Base-by-base conservation (phyloP, 306 rosid species). In the Quercus mongolica region DNA sequence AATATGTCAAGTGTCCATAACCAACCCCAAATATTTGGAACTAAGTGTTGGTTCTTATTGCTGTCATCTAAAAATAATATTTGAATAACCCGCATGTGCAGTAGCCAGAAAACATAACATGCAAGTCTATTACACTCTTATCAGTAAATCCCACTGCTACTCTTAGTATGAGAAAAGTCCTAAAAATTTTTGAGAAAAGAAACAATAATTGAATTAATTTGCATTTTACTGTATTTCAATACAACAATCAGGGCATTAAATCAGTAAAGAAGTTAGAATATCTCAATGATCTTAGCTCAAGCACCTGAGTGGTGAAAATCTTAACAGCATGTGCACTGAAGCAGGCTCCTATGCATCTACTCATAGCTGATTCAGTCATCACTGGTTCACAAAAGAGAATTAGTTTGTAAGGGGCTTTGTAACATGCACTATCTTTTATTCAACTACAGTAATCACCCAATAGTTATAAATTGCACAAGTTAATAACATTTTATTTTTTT, bases 331-430 rank as follows among this genome's bases (percentile, higher is more conserved):
- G 87, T 46, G 94, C 97, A 82, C 87, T 75, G 82, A 90, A 54
- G 92, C 98, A 95, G 81, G 85, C 85, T 70, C 79, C 90, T 73
- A 90, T 74, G 61, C 97, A 95, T 72, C 86, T 92, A 78, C 87
- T 82, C 91, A 88, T 87, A 41, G 86, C 74, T 72, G 89, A 86
- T 79, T 76, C 91, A 0, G 97, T 90, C 81, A 90, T 88, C 81
- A 90, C 98, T 90, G 88, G 46, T 75, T 78, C 72, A 82, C 74
- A 82, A 80, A 81, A 55, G 73, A 49, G 20, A 6, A 63, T 11
- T 38, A 20, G 28, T 38, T 80, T 38, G 62, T 81, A 74, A 76
- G 69, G 73, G 59, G n/a, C 46, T 10, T 67, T 74, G 41, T 23
- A 59, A 35, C 8, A 80, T 13, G 55, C 67, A 61, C 18, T 20